phyloP scores from a whole-genome alignment of 805 yeast genomes.

The Cyberlindnera meyerae region DNA sequence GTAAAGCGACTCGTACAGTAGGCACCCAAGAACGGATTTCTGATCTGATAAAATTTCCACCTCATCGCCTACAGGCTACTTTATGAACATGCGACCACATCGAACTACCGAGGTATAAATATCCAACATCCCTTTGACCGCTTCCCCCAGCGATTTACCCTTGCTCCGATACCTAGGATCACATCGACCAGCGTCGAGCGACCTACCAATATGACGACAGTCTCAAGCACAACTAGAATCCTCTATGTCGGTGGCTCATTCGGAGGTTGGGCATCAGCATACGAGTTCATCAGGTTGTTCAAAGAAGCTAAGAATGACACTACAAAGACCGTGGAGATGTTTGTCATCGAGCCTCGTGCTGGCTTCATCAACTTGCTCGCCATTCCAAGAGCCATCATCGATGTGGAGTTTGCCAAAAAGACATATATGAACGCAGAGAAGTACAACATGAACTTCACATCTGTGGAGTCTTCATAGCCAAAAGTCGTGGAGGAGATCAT shows the following conservation, averaged over 20 bases:
- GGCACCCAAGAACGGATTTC: no score
- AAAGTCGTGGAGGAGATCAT: constrained; percentile 19
- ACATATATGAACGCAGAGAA: constrained; percentile 29
- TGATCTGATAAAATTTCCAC: no score
- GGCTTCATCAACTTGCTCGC: constrained; percentile 39
- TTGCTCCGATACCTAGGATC: not conserved
- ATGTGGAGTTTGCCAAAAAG: constrained; percentile 32
- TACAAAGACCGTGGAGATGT: constrained; percentile 22
- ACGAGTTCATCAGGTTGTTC: constrained; percentile 18
- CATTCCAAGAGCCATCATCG: constrained; percentile 34
- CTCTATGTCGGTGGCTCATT: constrained; percentile 32
- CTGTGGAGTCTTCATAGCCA: constrained; percentile 33
- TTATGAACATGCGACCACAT: no score
- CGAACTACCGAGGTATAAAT: no score
- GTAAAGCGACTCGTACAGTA: no score
- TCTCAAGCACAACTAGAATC: constrained; percentile 1
- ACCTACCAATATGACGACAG: not conserved
- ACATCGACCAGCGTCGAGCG: no score
- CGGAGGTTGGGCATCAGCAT: constrained; percentile 32
- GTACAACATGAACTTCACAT: constrained; percentile 25
- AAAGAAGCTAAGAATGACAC: constrained; percentile 5
- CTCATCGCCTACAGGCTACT: no score
- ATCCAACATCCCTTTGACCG: no score
- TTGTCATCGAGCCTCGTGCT: constrained; percentile 35
- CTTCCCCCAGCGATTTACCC: no score